Conservation (phyloP, 805 yeast genomes). For the Kuraishia piskuri region DNA sequence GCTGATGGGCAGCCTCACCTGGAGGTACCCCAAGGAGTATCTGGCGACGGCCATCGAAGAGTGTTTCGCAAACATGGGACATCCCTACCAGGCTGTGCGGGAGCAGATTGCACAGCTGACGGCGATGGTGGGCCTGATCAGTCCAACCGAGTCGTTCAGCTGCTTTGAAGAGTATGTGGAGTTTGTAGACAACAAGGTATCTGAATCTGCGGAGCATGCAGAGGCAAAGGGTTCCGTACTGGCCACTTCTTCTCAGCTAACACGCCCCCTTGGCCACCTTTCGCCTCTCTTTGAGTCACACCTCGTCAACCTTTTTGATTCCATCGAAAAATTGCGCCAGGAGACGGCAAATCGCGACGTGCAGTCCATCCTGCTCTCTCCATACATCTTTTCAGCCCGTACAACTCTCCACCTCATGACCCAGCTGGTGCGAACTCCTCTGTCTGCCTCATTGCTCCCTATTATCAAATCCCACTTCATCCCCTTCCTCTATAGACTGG, state of each 20-base stretch:
- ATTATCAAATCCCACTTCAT: slow-evolving; percentile 43
- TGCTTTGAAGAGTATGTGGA: slow-evolving; percentile 30
- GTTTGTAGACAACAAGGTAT: slow-evolving; percentile 7
- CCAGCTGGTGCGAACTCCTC: slow-evolving; percentile 43
- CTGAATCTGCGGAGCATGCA: neutral
- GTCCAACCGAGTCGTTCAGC: neutral
- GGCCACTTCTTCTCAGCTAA: slow-evolving; percentile 6
- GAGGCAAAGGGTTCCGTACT: neutral
- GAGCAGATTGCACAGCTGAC: slow-evolving; percentile 56
- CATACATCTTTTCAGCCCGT: slow-evolving; percentile 55
- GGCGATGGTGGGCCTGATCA: slow-evolving; percentile 31
- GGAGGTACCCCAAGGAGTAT: slow-evolving; percentile 37
- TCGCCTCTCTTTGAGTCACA: neutral
- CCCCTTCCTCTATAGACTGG: slow-evolving; percentile 61
- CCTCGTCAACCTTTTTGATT: slow-evolving; percentile 26
- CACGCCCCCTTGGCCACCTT: neutral
- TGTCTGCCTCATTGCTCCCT: slow-evolving; percentile 43
- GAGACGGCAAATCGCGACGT: slow-evolving; percentile 20
- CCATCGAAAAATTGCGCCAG: slow-evolving; percentile 33
- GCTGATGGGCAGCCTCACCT: slow-evolving; percentile 16
- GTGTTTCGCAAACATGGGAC: slow-evolving; percentile 42
- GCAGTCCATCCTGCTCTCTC: slow-evolving; percentile 50
- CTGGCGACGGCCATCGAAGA: slow-evolving; percentile 34
- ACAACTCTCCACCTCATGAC: slow-evolving; percentile 56
- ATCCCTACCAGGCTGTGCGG: slow-evolving; percentile 68